These are phyloP conservation scores for Cladorrhinum sp. DNA, from an alignment of 2,329 filamentous ascomycete genomes.

Conservation along the genomic window DNA sequence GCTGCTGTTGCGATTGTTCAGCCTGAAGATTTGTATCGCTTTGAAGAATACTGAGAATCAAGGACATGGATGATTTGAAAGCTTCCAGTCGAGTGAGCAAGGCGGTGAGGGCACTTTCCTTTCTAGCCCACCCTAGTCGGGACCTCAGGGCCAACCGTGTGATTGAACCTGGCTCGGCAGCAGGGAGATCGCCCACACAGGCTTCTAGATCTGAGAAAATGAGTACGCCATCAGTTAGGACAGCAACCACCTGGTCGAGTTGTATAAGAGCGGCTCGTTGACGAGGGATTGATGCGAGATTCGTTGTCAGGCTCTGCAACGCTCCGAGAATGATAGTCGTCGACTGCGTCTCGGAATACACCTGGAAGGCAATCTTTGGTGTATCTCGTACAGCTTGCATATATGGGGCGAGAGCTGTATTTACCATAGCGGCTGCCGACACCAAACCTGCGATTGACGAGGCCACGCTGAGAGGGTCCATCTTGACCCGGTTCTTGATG, in stretches of 20 bases:
- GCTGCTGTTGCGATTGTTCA: slow-evolving; percentile 4
- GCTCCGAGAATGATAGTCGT: slow-evolving; percentile 4
- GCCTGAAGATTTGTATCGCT: slow-evolving; percentile 7
- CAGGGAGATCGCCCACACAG: neutral
- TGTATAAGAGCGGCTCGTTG: slow-evolving; percentile 10
- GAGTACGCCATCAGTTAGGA: slow-evolving; percentile 16
- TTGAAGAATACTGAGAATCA: slow-evolving; percentile 15
- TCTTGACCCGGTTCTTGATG: neutral
- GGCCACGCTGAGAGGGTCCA: slow-evolving; percentile 15
- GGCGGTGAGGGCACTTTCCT: slow-evolving; percentile 2
- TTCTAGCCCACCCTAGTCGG: slow-evolving; percentile 12
- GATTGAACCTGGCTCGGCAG: neutral
- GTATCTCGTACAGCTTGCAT: slow-evolving; percentile 8
- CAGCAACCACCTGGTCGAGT: slow-evolving; percentile 15
- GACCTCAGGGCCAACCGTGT: neutral
- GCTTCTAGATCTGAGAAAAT: slow-evolving; percentile 19
- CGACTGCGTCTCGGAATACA: slow-evolving; percentile 7
- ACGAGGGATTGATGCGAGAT: slow-evolving; percentile 3
- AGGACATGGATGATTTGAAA: slow-evolving; percentile 12
- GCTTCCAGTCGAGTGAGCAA: slow-evolving; percentile 7
- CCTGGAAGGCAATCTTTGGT: slow-evolving; percentile 8
- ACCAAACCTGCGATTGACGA: slow-evolving; percentile 15
- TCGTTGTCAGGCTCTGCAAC: slow-evolving; percentile 2
- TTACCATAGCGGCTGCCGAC: slow-evolving; percentile 1
- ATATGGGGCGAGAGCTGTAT: slow-evolving; percentile 12